phyloP scores from a whole-genome alignment of 2,329 filamentous ascomycete genomes.

The Fusarium nelsonii region DNA sequence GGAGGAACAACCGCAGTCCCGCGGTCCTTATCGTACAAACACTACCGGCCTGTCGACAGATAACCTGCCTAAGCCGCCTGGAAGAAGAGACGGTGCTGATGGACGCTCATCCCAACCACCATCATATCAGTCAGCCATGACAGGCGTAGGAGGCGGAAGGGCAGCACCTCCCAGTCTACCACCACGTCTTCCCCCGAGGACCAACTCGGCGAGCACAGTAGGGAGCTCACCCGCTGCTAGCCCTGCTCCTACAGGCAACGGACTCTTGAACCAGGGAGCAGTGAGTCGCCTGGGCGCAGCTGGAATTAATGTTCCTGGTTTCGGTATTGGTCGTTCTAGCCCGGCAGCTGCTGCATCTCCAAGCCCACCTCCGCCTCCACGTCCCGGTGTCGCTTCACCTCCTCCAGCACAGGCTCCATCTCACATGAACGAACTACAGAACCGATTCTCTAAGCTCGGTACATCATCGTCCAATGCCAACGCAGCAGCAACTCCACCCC shows the following conservation, averaged over 20 bases:
- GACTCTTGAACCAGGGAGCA: slow-evolving; percentile 67
- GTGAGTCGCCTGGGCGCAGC: slow-evolving; percentile 75
- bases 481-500: slow-evolving; percentile 45
- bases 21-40: slow-evolving; percentile 75
- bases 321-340: slow-evolving; percentile 73
- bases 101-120: slow-evolving; percentile 51
- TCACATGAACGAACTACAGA: slow-evolving; percentile 75
- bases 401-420: slow-evolving; percentile 41
- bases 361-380: slow-evolving; percentile 47
- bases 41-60: slow-evolving; percentile 78
- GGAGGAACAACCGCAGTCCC: slow-evolving; percentile 59
- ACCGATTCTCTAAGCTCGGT: slow-evolving; percentile 70
- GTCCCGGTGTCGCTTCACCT: slow-evolving; percentile 40
- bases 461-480: slow-evolving; percentile 47
- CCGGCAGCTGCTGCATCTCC: slow-evolving; percentile 48
- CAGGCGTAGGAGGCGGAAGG: slow-evolving; percentile 45
- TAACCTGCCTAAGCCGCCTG: slow-evolving; percentile 78
- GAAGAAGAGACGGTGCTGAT: slow-evolving; percentile 60
- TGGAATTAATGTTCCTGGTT: slow-evolving; percentile 81
- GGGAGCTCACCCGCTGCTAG: slow-evolving; percentile 41
- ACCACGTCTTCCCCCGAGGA: slow-evolving; percentile 70
- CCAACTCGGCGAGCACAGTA: slow-evolving; percentile 52
- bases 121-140: slow-evolving; percentile 49
- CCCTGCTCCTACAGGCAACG: slow-evolving; percentile 41
- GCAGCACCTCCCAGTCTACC: slow-evolving; percentile 71